Conservation (phyloP, 495 filamentous ascomycete species). For the Xylaria telfairii region DNA sequence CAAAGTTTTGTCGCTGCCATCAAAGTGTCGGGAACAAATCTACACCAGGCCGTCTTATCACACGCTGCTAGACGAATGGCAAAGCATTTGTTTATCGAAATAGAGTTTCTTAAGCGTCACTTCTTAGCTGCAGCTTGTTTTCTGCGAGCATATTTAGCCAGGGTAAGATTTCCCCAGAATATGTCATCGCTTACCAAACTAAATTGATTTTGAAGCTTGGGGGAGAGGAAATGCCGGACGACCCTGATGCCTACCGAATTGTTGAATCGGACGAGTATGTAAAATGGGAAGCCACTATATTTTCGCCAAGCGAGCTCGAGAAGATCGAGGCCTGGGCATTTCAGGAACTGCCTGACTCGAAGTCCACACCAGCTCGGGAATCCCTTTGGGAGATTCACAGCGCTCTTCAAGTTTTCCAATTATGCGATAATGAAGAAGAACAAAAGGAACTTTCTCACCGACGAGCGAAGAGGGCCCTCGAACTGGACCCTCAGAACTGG, state of each 20-base stretch:
- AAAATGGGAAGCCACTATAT: conserved; percentile 27
- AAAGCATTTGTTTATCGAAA: conserved; percentile 33
- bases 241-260: conserved; percentile 21
- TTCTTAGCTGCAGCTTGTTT: conserved; percentile 34
- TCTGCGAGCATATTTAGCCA: conserved; percentile 35
- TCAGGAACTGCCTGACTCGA: conserved; percentile 21
- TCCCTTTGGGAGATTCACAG: conserved; percentile 48
- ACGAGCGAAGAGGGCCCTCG: conserved; percentile 39
- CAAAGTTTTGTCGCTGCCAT: conserved; percentile 28
- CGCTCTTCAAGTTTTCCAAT: conserved; percentile 39
- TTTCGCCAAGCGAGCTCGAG: conserved; percentile 24
- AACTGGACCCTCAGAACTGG: conserved; percentile 46
- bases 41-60: conserved; percentile 33
- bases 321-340: conserved; percentile 34
- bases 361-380: conserved; percentile 28
- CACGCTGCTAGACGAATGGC: conserved; percentile 33
- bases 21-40: conserved; percentile 28
- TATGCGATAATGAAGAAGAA: conserved; percentile 28
- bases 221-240: conserved; percentile 31
- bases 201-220: conserved; percentile 29
- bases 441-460: conserved; percentile 30
- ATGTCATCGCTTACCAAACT: conserved; percentile 8
- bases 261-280: neutral
- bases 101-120: conserved; percentile 38
- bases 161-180: conserved; percentile 24